Evolutionary conservation across 2,329 filamentous ascomycete genomes (phyloP).

Genomic region (Beauveria sp.): DNA sequence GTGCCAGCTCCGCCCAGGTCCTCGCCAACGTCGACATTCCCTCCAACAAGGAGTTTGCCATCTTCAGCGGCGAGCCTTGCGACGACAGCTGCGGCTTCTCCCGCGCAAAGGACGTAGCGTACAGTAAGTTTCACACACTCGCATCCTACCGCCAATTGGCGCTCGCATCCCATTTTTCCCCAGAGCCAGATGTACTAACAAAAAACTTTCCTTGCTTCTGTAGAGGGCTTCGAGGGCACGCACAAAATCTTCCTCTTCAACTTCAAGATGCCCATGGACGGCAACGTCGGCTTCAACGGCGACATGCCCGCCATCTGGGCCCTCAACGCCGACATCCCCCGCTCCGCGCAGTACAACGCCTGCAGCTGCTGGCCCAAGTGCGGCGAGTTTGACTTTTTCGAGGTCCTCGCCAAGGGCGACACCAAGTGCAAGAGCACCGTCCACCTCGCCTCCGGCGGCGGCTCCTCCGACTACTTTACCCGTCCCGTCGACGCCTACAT

Average conservation of each 20-base stretch:
- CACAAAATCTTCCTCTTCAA: constrained; percentile 68
- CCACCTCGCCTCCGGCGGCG: constrained; percentile 55
- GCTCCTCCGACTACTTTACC: constrained; percentile 63
- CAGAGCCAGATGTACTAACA: too few relatives aligned
- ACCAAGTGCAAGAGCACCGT: constrained; percentile 62
- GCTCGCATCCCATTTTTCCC: too few relatives aligned
- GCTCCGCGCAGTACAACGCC: constrained; percentile 58
- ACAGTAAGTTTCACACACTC: constrained; percentile 27
- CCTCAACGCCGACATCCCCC: constrained; percentile 65
- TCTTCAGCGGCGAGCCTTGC: constrained; percentile 37
- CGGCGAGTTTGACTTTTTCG: constrained; percentile 70
- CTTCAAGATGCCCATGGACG: constrained; percentile 62
- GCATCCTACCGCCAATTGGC: too few relatives aligned
- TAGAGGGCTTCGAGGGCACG: constrained; percentile 63
- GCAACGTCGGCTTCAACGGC: constrained; percentile 41
- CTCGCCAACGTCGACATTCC: constrained; percentile 31
- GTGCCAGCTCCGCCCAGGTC: constrained; percentile 30
- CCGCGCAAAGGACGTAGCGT: constrained; percentile 36
- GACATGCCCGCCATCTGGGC: constrained; percentile 73
- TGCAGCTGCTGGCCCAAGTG: constrained; percentile 71
- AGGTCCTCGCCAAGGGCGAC: constrained; percentile 59
- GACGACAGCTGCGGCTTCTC: constrained; percentile 34
- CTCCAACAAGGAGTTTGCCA: constrained; percentile 38
- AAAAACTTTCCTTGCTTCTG: neutral
- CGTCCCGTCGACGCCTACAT: constrained; percentile 53